Conservation (phyloP, 257 asterid species). For the Solanum piurae region DNA sequence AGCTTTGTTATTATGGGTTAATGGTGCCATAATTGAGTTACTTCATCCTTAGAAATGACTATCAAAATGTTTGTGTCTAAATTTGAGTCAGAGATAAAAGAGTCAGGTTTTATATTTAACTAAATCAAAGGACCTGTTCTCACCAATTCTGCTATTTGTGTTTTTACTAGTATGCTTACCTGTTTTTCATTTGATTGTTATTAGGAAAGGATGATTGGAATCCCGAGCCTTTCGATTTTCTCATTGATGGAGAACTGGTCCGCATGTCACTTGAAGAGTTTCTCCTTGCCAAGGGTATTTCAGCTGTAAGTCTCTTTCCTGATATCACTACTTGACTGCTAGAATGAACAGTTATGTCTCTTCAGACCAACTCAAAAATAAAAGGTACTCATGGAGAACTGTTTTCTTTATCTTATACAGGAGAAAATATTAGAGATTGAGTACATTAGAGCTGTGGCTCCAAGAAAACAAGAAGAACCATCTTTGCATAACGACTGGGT, state of each 20-base stretch:
- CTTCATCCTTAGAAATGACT: neutral
- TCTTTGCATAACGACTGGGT: conserved; percentile 92
- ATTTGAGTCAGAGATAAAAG: neutral
- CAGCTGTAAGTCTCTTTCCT: conserved; percentile 49
- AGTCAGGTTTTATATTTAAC: neutral
- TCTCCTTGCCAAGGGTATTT: conserved; percentile 82
- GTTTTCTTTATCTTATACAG: conserved; percentile 21
- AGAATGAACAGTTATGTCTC: neutral
- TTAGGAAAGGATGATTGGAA: conserved; percentile 61
- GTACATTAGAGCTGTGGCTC: conserved; percentile 74
- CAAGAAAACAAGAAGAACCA: conserved; percentile 75
- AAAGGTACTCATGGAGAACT: neutral
- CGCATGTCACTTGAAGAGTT: conserved; percentile 85
- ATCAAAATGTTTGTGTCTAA: neutral
- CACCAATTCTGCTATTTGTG: neutral
- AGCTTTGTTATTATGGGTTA: neutral
- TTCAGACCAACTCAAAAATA: neutral
- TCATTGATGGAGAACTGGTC: conserved; percentile 78
- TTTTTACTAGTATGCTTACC: neutral
- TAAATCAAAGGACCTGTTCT: neutral
- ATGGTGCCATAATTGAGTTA: neutral
- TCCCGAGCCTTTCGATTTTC: conserved; percentile 76
- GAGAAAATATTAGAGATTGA: conserved; percentile 87
- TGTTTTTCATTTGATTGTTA: neutral
- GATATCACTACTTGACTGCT: neutral